Conservation (phyloP, 768 basidiomycete genomes). For the Suillus brevipes region DNA sequence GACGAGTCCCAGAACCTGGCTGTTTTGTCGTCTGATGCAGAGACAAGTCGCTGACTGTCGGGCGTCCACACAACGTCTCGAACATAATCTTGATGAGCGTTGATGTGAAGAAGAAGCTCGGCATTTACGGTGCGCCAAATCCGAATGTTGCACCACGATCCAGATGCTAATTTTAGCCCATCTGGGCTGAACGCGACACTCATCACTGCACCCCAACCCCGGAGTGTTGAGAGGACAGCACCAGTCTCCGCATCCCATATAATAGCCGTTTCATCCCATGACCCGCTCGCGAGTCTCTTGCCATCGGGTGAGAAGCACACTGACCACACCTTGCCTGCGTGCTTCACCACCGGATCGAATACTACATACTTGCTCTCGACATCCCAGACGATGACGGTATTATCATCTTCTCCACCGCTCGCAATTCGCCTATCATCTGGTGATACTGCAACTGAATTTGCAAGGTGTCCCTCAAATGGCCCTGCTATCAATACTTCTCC, state of each 20-base stretch:
- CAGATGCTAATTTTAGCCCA: not conserved
- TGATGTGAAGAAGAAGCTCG: not conserved
- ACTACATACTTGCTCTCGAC: slow-evolving; percentile 20
- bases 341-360: slow-evolving; percentile 27
- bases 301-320: slow-evolving; percentile 8
- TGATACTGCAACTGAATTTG: slow-evolving; percentile 24
- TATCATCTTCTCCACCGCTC: slow-evolving; percentile 23
- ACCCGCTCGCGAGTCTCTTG: slow-evolving; percentile 3
- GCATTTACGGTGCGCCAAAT: not conserved
- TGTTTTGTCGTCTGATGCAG: not conserved
- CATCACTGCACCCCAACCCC: not conserved
- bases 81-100: not conserved
- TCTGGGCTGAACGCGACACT: slow-evolving; percentile 1
- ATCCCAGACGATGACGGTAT: slow-evolving; percentile 26
- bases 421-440: slow-evolving; percentile 26
- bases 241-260: slow-evolving; percentile 14
- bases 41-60: slow-evolving; percentile 2
- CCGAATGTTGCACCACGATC: not conserved
- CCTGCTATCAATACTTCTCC: slow-evolving; percentile 14
- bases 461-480: slow-evolving; percentile 16
- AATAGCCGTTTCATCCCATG: not conserved
- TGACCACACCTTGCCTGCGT: slow-evolving; percentile 24
- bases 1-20: not conserved
- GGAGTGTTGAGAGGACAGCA: not conserved
- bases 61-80: not conserved